phyloP scores from a whole-genome alignment of 225 moss, liverwort and hornwort genomes.

The Bryoerythrophyllum caledonicum region DNA sequence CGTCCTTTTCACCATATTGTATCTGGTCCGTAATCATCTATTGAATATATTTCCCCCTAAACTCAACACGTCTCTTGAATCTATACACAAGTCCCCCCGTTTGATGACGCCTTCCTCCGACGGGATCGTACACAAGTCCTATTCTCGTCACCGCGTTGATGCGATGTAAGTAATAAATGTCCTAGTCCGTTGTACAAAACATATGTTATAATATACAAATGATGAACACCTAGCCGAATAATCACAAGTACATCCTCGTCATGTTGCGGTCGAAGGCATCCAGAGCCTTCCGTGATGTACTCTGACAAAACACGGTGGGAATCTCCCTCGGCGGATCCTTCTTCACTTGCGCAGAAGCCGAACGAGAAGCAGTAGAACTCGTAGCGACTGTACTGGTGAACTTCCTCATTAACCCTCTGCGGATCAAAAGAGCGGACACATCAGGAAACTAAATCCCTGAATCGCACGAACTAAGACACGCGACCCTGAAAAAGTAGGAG shows the following conservation, averaged over 20 bases:
- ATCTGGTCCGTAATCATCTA: conserved; percentile 4
- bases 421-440: conserved; percentile 13
- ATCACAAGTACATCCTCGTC: conserved; percentile 59
- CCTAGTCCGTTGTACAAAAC: conserved; percentile 35
- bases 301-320: conserved; percentile 55
- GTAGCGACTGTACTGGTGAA: conserved; percentile 7
- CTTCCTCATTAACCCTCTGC: conserved; percentile 33
- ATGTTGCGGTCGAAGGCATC: conserved; percentile 59
- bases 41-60: neutral
- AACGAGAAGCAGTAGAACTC: conserved; percentile 15
- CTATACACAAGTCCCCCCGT: conserved; percentile 36
- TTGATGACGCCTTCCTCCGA: neutral
- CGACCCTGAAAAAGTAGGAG: no score
- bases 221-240: conserved; percentile 10
- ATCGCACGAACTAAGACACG: no score
- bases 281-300: conserved; percentile 55
- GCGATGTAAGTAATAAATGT: conserved; percentile 23
- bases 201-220: conserved; percentile 33
- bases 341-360: conserved; percentile 17
- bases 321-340: conserved; percentile 41
- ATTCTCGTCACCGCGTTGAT: neutral
- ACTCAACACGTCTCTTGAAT: conserved; percentile 27
- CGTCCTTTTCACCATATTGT: conserved; percentile 19
- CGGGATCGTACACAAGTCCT: neutral
- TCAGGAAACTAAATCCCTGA: conserved; percentile 24